Conservation (phyloP, 345 rosid species). For the Gossypioides kirkii region DNA sequence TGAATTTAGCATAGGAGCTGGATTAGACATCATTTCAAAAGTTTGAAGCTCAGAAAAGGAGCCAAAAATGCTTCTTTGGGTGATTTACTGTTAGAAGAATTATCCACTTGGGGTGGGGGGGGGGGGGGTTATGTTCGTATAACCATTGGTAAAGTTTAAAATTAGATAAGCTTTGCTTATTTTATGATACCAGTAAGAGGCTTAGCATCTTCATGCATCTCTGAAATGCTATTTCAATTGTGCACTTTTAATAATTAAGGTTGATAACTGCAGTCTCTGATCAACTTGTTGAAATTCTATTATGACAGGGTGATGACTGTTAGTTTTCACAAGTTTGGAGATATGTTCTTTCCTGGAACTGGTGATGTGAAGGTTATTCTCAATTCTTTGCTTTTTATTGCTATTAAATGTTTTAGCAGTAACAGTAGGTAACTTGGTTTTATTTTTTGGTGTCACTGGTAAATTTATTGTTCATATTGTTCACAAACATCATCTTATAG, state of each 20-base stretch:
- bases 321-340: slow-evolving; percentile 95
- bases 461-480: neutral
- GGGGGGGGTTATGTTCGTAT: neutral
- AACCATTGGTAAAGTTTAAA: neutral
- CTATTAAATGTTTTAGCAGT: neutral
- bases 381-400: neutral
- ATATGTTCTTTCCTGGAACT: slow-evolving; percentile 95
- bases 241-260: neutral
- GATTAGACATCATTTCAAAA: slow-evolving; percentile 1
- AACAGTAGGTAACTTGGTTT: neutral
- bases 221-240: neutral
- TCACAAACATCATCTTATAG: neutral
- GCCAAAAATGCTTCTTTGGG: neutral
- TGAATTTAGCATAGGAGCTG: neutral
- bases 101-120: neutral
- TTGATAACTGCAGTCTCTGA: slow-evolving; percentile 1
- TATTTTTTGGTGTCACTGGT: neutral
- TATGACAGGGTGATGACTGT: slow-evolving; percentile 95
- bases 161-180: neutral
- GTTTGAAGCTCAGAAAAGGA: neutral
- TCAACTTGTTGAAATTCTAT: slow-evolving; percentile 14
- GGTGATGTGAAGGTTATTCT: slow-evolving; percentile 89
- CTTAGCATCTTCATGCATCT: neutral
- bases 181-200: neutral
- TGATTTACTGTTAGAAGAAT: neutral